A percentile compares a stretch with the other conserved stretches of the same genome.
phyloP scores from a whole-genome alignment of 176 grass and related monocot species.

The Elymus sibiricus region DNA sequence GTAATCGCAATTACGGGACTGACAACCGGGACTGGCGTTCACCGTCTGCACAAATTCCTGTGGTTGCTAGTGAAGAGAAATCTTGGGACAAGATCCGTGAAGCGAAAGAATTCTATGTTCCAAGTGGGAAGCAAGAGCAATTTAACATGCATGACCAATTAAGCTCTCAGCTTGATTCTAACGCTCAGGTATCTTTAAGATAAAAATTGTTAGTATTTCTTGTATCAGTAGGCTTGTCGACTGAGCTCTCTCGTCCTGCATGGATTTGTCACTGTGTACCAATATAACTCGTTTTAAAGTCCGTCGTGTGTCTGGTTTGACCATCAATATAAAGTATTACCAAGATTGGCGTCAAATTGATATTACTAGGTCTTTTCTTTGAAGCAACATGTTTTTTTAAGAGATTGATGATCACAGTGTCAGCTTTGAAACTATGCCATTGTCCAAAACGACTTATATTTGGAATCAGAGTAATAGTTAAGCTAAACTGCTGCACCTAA shows the following conservation, averaged over 20 bases:
- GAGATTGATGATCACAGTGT: not conserved
- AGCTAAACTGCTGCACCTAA: too few species aligned
- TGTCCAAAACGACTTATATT: too few species aligned
- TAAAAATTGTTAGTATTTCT: not conserved
- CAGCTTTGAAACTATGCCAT: too few species aligned
- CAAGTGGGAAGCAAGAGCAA: constrained; percentile 31
- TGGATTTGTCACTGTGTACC: too few species aligned
- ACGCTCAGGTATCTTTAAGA: constrained; percentile 9
- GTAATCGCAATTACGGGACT: constrained; percentile 33
- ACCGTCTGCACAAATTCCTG: constrained; percentile 23
- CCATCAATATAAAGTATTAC: not conserved
- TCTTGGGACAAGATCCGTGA: constrained; percentile 44
- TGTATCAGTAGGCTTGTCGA: constrained; percentile 18
- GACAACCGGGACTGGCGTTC: constrained; percentile 48
- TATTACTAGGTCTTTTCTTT: not conserved
- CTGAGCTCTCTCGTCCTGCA: too few species aligned
- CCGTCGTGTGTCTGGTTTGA: too few species aligned
- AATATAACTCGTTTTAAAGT: too few species aligned
- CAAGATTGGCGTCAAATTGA: not conserved
- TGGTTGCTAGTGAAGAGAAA: constrained; percentile 24
- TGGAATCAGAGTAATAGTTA: too few species aligned
- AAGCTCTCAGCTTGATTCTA: constrained; percentile 18
- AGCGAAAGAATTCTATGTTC: constrained; percentile 5
- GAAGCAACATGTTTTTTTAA: too few species aligned
- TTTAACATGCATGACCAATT: constrained; percentile 32